phyloP scores from a whole-genome alignment of 371 early-diverging fungal species.

The Actinomortierella ambigua region DNA sequence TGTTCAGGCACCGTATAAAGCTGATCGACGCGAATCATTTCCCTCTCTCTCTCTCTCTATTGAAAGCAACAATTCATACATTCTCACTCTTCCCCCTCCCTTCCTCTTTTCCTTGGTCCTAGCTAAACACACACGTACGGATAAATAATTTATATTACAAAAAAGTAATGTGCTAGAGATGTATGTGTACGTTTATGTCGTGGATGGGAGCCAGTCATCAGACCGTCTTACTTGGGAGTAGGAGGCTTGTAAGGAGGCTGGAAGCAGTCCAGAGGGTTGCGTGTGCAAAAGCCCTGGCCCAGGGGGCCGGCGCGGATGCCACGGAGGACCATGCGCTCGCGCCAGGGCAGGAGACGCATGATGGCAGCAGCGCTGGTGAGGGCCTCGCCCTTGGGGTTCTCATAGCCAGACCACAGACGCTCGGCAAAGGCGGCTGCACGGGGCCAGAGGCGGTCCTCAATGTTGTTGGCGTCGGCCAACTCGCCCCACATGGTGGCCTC shows the following conservation, averaged over 20 bases:
- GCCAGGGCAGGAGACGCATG: slow-evolving; percentile 71
- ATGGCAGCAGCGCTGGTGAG: slow-evolving; percentile 62
- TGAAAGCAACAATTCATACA: no score
- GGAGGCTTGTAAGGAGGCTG: slow-evolving; percentile 20
- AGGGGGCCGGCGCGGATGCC: slow-evolving; percentile 71
- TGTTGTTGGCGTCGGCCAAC: slow-evolving; percentile 62
- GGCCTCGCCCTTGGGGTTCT: slow-evolving; percentile 55
- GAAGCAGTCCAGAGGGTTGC: slow-evolving; percentile 54
- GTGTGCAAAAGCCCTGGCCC: slow-evolving; percentile 71
- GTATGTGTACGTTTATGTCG: no score
- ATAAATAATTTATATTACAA: no score
- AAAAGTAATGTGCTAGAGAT: no score
- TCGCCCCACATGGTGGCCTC: slow-evolving; percentile 78
- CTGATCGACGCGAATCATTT: no score
- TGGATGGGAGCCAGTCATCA: no score
- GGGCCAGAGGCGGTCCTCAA: slow-evolving; percentile 74
- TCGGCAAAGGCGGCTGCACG: slow-evolving; percentile 76
- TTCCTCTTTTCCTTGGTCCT: no score
- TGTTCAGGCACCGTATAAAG: no score
- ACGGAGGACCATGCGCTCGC: slow-evolving; percentile 68
- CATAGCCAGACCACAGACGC: slow-evolving; percentile 72
- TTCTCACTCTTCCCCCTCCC: no score
- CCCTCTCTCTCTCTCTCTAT: no score
- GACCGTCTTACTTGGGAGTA: no score
- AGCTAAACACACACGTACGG: no score